Evolutionary conservation across 2,329 filamentous ascomycete genomes (phyloP).

Genomic region (Ambrosiella beaveri): DNA sequence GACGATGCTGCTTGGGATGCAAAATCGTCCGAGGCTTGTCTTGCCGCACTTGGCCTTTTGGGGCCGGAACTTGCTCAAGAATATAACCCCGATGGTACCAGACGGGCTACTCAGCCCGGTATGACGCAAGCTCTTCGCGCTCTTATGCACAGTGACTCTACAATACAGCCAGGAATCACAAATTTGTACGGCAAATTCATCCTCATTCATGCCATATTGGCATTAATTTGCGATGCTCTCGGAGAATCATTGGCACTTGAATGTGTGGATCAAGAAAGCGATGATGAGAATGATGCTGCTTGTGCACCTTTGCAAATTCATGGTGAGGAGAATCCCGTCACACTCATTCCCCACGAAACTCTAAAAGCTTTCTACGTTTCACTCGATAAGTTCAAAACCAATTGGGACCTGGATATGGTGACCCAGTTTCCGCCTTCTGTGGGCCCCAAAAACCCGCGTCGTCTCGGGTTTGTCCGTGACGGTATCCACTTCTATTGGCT

Average conservation of each 20-base stretch:
- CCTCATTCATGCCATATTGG: constrained; percentile 50
- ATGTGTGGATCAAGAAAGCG: constrained; percentile 14
- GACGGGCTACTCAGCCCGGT: constrained; percentile 45
- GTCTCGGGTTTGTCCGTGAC: constrained; percentile 54
- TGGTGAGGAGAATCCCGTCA: constrained; percentile 16
- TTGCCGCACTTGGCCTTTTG: constrained; percentile 45
- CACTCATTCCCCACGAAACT: constrained; percentile 29
- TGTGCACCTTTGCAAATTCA: background rate
- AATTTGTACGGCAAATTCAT: constrained; percentile 62
- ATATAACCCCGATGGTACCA: constrained; percentile 44
- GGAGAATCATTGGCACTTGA: constrained; percentile 27
- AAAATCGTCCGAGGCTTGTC: constrained; percentile 38
- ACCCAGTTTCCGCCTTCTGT: constrained; percentile 42
- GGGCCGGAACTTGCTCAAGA: constrained; percentile 37
- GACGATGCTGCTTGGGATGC: constrained; percentile 65
- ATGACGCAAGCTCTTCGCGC: constrained; percentile 44
- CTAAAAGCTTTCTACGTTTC: constrained; percentile 35
- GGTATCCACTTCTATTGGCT: constrained; percentile 60
- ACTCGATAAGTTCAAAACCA: constrained; percentile 54
- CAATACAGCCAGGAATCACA: constrained; percentile 46
- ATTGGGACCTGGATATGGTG: constrained; percentile 54
- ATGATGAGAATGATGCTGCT: constrained; percentile 23
- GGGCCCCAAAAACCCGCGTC: constrained; percentile 32
- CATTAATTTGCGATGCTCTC: constrained; percentile 35
- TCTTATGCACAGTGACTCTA: constrained; percentile 39